A percentile compares a stretch with the other conserved stretches of the same genome.
Evolutionary conservation across 2,329 filamentous ascomycete genomes (phyloP).

Genomic region (Erysiphe pulchra): DNA sequence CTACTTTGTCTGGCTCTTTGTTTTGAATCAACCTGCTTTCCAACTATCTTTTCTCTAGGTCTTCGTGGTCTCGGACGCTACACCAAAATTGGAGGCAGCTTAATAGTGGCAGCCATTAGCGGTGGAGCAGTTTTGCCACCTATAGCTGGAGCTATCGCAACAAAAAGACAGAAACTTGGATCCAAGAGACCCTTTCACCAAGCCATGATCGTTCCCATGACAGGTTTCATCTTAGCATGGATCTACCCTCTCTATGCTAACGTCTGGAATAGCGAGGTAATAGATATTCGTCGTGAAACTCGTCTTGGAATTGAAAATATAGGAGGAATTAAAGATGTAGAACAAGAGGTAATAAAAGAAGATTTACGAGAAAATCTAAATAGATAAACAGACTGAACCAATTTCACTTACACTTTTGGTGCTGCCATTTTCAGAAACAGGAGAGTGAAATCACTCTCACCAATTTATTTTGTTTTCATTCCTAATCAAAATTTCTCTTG

Average conservation of each 20-base stretch:
- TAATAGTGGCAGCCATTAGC: conserved; percentile 41
- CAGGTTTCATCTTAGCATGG: neutral
- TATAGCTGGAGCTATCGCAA: conserved; percentile 31
- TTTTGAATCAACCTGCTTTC: conserved; percentile 60
- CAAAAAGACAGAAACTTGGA: conserved; percentile 8
- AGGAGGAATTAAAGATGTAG: conserved; percentile 15
- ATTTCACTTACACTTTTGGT: too few species aligned
- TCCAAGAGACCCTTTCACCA: conserved; percentile 3
- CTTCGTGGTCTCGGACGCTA: conserved; percentile 55
- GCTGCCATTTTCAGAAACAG: too few species aligned
- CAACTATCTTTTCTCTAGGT: conserved; percentile 55
- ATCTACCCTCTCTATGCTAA: neutral
- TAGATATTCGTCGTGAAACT: neutral
- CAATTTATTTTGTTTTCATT: too few species aligned
- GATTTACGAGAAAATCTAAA: too few species aligned
- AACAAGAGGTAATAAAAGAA: conserved; percentile 2
- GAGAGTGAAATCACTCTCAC: too few species aligned
- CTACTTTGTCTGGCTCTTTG: conserved; percentile 36
- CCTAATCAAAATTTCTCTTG: too few species aligned
- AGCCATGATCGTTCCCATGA: neutral
- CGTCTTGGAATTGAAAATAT: conserved; percentile 17
- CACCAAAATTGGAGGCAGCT: conserved; percentile 50
- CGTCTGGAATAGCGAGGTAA: neutral
- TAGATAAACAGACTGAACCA: too few species aligned
- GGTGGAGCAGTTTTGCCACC: conserved; percentile 55